These are phyloP conservation scores for Botryotinia narcissicola DNA, from an alignment of 2,329 filamentous ascomycete genomes.

Conservation along the genomic window DNA sequence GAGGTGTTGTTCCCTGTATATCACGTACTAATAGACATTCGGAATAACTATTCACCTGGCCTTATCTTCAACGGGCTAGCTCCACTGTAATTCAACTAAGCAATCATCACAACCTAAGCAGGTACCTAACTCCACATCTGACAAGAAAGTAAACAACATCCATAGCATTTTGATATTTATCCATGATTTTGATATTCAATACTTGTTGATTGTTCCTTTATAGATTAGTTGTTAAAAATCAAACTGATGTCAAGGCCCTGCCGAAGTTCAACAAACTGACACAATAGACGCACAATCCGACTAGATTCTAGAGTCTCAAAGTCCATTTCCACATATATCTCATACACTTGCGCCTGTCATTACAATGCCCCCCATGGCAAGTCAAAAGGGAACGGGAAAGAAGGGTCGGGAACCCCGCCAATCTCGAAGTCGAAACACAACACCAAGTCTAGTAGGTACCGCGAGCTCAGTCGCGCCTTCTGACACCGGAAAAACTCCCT, in stretches of 20 bases:
- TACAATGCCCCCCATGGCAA: constrained; percentile 56
- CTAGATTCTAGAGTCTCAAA: neutral
- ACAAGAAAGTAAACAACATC: neutral
- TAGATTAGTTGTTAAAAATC: neutral
- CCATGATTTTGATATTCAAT: neutral
- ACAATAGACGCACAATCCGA: neutral
- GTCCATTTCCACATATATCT: neutral
- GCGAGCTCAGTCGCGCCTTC: constrained; percentile 47
- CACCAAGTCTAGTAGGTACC: constrained; percentile 52
- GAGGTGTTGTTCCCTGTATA: neutral
- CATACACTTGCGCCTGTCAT: neutral
- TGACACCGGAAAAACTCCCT: constrained; percentile 55
- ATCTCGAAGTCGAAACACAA: constrained; percentile 75
- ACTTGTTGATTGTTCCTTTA: neutral
- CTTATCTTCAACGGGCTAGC: neutral
- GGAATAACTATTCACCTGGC: neutral
- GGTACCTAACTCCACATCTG: too few species aligned
- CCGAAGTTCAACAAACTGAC: neutral
- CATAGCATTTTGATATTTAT: neutral
- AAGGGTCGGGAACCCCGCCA: constrained; percentile 61
- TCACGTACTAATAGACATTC: neutral
- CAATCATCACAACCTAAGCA: neutral
- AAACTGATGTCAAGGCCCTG: neutral
- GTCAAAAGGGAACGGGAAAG: constrained; percentile 63
- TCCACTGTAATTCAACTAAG: neutral